Evolutionary conservation across 2,329 filamentous ascomycete genomes (phyloP), one percentile per base, ranked within the genome.

Genomic region (Thielaviopsis euricoi): DNA sequence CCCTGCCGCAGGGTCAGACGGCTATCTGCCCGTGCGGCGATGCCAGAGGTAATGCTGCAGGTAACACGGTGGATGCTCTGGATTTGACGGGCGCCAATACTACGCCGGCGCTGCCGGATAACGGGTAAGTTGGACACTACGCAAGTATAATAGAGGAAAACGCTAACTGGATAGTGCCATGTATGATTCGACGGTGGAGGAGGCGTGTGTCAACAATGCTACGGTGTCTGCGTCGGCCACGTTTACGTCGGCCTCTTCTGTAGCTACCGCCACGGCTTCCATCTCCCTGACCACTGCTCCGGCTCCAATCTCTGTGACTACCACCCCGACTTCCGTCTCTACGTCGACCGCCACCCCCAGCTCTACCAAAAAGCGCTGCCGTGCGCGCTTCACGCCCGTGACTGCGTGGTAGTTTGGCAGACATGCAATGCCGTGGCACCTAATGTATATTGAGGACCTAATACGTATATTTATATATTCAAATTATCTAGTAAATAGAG

Each of bases 31-130:
- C 66, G 4, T 68, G 69, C 19, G 66, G 72, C 0, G 70, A 73
- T 2, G 72, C 67, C 0, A 63, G 64, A 5, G 81, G 81, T 5
- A 84, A 84, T 64, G 81, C 81, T 0, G 81, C 79, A 0, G 81
- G 74, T 0, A 82, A 82, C 60, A 78, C 75, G 0, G 63, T 67
- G 1, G 66, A 83, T 55, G 65, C 74, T 7, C 66, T 79, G 2
- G 76, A 84, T 62, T 67, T 80, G 3, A 67, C 46, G 3, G 63
- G 63, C 10, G 60, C 79, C 26, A 58, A 58, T 9, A 48, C 54
- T 12, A 58, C 22, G n/a, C 55, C 55, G 9, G 55, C 57, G 55
- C 23, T 52, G 19, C 58, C 58, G n/a, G 58, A 60, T 48, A 37
- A 52, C 7, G 55, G 57, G 46, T 53, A 17, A 53, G 52, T 58